Evolutionary conservation across 2,329 filamentous ascomycete genomes (phyloP), one percentile per base, ranked within the genome.

Genomic region (Penicillium sp.): DNA sequence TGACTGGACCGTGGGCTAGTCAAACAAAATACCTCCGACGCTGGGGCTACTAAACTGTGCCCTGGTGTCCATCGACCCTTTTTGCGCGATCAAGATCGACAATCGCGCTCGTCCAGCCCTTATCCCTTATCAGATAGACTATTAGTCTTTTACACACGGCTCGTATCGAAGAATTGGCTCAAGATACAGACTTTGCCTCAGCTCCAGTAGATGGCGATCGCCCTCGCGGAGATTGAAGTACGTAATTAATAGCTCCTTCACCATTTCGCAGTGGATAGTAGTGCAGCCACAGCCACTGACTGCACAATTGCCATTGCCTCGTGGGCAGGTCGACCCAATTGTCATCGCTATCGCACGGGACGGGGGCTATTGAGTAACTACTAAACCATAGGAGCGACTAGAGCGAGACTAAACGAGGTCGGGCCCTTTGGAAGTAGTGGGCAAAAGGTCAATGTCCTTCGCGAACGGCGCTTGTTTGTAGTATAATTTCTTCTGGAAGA

Each of bases 91-190:
- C 53, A 37, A 30, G 57, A 54, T 57, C 54, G 47, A 56, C 55
- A n/a, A n/a, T n/a, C n/a, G n/a, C n/a, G 37, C 10, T 10, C 45
- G 34, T 36, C 52, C 51, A 57, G 44, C 45, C 43, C 42, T 51
- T 39, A 20, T 7, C 20, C 20, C 36, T 40, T 50, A 57, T 58
- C 56, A 46, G 56, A 59, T 55, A 52, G 47, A 29, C 26, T 42
- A 29, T 32, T 10, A 5, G 5, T 33, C 26, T 27, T 24, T 17
- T 45, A 24, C 43, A 41, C 41, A 51, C 50, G 46, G 49, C 49
- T 53, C 32, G 42, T 37, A 41, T 49, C 53, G 52, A 51, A 49
- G 43, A 58, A 62, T 55, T 55, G 59, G 51, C 41, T 41, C n/a
- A n/a, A n/a, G n/a, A n/a, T n/a, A n/a, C n/a, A n/a, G n/a, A n/a